Base-by-base conservation (phyloP, 257 asterid genomes). In the Capsicum baccatum region DNA sequence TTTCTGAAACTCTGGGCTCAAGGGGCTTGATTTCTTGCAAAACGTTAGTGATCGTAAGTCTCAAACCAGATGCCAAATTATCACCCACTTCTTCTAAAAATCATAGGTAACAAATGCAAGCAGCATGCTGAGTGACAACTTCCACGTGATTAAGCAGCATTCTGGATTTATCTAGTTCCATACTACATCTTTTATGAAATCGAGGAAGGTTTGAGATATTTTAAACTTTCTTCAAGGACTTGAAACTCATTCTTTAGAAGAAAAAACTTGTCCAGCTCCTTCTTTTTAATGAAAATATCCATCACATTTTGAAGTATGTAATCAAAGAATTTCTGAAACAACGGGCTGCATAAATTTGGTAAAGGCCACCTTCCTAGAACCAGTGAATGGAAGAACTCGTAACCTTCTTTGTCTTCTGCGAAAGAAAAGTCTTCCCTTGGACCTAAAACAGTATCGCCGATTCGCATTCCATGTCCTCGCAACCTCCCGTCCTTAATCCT, bases 301-400 rank as follows among this genome's bases (percentile, higher is more conserved):
- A 13, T 68, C 76, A 68, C 21, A 37, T 68, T 68, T 52, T 6
- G 76, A 37, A 68, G 76, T n/a, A 68, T 68, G 52, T 68, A 37
- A 2, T 68, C 21, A 6, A 68, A 35, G 52, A 68, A 68, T 21
- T 68, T 0, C n/a, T 37, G 52, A 68, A 68, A 68, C 52, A 68
- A 15, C 17, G 13, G 0, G 52, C 76, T 12, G 74, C 50, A 71
- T 71, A 71, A 12, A 71, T 42, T 69, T 69, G 79, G 79, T 69
- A 42, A 69, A 69, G 56, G 0, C 79, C 79, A 69, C 2, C 79
- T 69, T 69, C 56, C 56, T 42, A 55, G 79, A 71, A 4, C 79
- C 17, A 47, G 39, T 9, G 58, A 71, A 47, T 44, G 79, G 79
- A 71, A 57, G n/a, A 71, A 71, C 79, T n/a, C 39, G n/a, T 71